Conservation (phyloP, 345 rosid species). For the Citrus australasica region DNA sequence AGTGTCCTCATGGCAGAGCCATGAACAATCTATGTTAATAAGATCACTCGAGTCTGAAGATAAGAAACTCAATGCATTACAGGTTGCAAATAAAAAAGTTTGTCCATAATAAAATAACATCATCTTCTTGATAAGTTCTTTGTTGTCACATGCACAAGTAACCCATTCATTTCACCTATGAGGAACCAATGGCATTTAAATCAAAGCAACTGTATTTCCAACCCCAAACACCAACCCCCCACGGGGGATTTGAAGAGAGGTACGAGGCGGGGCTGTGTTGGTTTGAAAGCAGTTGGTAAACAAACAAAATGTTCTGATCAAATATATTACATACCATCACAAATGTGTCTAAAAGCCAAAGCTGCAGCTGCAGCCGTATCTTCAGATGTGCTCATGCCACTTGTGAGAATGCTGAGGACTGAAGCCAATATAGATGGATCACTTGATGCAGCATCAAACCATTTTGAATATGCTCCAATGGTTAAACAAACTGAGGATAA, state of each 20-base stretch:
- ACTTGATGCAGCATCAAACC: constrained; percentile 84
- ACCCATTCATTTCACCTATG: not conserved
- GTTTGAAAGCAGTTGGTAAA: not conserved
- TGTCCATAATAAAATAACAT: not conserved
- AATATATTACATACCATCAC: constrained; percentile 57
- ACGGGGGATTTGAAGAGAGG: too few relatives aligned
- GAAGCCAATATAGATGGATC: constrained; percentile 72
- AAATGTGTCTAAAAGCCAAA: constrained; percentile 87
- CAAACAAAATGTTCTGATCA: not conserved
- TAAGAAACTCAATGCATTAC: not conserved
- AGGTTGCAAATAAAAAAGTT: not conserved
- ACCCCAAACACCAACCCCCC: too few relatives aligned
- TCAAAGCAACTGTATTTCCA: not conserved
- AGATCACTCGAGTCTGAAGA: not conserved
- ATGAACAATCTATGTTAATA: not conserved
- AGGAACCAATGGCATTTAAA: not conserved
- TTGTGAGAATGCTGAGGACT: constrained; percentile 67
- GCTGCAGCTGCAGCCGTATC: constrained; percentile 99
- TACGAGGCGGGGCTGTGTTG: too few relatives aligned
- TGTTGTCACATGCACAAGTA: not conserved
- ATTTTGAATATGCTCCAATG: constrained; percentile 94
- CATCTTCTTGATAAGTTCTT: not conserved
- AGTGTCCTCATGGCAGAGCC: not conserved
- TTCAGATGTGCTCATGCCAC: constrained; percentile 91
- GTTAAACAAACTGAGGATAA: constrained; percentile 84